phyloP scores from a whole-genome alignment of 495 filamentous ascomycete species.

The Aspergillus homomorphus region DNA sequence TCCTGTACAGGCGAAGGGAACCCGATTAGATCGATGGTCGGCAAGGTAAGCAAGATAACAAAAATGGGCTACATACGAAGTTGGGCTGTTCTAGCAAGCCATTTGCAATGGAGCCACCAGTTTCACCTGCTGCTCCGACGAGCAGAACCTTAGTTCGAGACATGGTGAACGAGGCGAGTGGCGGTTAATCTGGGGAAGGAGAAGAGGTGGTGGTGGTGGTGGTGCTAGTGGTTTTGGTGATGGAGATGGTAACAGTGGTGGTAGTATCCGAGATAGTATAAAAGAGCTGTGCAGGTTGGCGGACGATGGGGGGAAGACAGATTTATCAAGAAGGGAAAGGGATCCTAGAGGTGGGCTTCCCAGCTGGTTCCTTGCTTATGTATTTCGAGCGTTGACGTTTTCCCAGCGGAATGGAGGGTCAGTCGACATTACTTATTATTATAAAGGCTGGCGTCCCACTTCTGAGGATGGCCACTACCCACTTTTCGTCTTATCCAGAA shows the following conservation, averaged over 20 bases:
- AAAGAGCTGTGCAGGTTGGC: not conserved
- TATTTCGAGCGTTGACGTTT: slow-evolving; percentile 8
- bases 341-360: slow-evolving; percentile 17
- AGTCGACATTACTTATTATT: slow-evolving; percentile 35
- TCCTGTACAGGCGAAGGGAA: slow-evolving; percentile 31
- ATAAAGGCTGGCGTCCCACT: slow-evolving; percentile 36
- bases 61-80: slow-evolving; percentile 33
- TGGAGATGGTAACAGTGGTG: not conserved
- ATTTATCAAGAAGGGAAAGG: slow-evolving; percentile 13
- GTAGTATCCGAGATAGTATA: slow-evolving; percentile 5
- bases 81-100: slow-evolving; percentile 39
- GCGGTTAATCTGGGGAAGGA: slow-evolving; percentile 11
- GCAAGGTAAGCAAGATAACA: slow-evolving; percentile 1
- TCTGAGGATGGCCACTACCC: slow-evolving; percentile 33
- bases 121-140: slow-evolving; percentile 49
- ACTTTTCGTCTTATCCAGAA: slow-evolving; percentile 35
- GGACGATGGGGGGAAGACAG: slow-evolving; percentile 7
- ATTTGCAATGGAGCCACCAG: slow-evolving; percentile 48
- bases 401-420: slow-evolving; percentile 18
- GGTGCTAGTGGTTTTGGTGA: no score
- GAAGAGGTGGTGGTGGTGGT: not conserved
- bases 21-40: slow-evolving; percentile 2
- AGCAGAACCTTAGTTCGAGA: slow-evolving; percentile 44
- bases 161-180: slow-evolving; percentile 28
- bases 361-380: not conserved